Percentiles rank a stretch among this genome's conserved stretches.
These are phyloP conservation scores for Pulicaria dysenterica DNA, from an alignment of 129 eudicot genomes.

Conservation along the genomic window DNA sequence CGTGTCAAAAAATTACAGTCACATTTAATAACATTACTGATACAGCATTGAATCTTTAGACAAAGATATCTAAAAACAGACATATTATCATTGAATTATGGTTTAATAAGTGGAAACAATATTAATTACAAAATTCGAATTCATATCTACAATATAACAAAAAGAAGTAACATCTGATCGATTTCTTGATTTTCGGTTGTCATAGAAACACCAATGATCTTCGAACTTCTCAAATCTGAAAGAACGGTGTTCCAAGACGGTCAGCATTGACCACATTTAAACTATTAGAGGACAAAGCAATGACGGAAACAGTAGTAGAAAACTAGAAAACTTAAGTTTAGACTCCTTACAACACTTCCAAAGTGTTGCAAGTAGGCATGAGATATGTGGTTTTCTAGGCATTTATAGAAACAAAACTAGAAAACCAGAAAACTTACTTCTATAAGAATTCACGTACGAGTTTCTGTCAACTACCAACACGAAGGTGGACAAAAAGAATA, in stretches of 20 bases:
- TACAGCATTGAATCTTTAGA: background rate
- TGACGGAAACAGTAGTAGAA: no score
- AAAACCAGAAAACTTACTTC: slow-evolving; percentile 24
- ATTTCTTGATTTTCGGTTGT: background rate
- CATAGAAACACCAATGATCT: slow-evolving; percentile 11
- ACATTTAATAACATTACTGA: background rate
- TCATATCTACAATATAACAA: slow-evolving; percentile 25
- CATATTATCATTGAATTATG: background rate
- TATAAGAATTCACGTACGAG: background rate
- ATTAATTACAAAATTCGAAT: slow-evolving; percentile 5
- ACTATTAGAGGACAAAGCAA: no score
- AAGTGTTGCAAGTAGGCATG: background rate
- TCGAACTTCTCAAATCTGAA: slow-evolving; percentile 30
- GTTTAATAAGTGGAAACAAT: background rate
- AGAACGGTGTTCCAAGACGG: background rate
- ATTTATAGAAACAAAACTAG: background rate
- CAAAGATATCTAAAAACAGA: background rate
- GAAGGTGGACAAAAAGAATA: slow-evolving; percentile 75
- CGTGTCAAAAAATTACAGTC: background rate
- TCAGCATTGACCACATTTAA: background rate
- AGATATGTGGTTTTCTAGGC: background rate
- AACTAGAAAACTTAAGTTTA: no score
- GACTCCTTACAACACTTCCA: background rate
- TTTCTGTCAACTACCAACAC: slow-evolving; percentile 43
- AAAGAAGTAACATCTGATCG: slow-evolving; percentile 4